Conservation (phyloP, 2,329 filamentous ascomycete species). For the Dichotomopilus funicola region DNA sequence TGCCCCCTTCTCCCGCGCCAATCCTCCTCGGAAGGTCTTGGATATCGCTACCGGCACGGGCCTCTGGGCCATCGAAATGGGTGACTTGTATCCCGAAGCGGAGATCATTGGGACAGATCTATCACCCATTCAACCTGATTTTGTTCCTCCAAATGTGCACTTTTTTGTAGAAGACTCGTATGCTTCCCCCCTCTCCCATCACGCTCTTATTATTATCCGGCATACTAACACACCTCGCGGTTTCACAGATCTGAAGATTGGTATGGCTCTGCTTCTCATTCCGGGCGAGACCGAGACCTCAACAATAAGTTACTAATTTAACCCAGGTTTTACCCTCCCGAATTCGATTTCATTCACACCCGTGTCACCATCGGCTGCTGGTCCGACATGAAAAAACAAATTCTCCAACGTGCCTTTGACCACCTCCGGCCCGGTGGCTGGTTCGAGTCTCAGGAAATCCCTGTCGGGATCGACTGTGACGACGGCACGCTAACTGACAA, state of each 20-base stretch:
- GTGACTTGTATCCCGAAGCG: conserved; percentile 52
- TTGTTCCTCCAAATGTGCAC: conserved; percentile 65
- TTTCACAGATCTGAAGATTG: conserved; percentile 39
- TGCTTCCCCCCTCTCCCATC: conserved; percentile 7
- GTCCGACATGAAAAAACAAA: conserved; percentile 40
- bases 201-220: background rate
- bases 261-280: conserved; percentile 35
- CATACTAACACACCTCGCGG: background rate
- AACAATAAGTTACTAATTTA: background rate
- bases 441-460: conserved; percentile 49
- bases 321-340: conserved; percentile 13
- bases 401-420: conserved; percentile 47
- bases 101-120: conserved; percentile 59
- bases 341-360: conserved; percentile 50
- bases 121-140: conserved; percentile 58
- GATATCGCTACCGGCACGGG: conserved; percentile 46
- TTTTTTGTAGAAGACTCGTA: conserved; percentile 65
- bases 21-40: conserved; percentile 28
- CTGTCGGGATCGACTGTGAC: conserved; percentile 21
- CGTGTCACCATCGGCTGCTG: conserved; percentile 45
- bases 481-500: conserved; percentile 23
- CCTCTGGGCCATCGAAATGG: conserved; percentile 64
- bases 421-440: conserved; percentile 46
- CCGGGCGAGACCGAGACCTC: no score
- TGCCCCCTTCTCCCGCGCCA: conserved; percentile 25